Percentiles rank a stretch among this genome's conserved stretches.
phyloP scores from a whole-genome alignment of 2,329 filamentous ascomycete genomes.

The Neonectria hederae region DNA sequence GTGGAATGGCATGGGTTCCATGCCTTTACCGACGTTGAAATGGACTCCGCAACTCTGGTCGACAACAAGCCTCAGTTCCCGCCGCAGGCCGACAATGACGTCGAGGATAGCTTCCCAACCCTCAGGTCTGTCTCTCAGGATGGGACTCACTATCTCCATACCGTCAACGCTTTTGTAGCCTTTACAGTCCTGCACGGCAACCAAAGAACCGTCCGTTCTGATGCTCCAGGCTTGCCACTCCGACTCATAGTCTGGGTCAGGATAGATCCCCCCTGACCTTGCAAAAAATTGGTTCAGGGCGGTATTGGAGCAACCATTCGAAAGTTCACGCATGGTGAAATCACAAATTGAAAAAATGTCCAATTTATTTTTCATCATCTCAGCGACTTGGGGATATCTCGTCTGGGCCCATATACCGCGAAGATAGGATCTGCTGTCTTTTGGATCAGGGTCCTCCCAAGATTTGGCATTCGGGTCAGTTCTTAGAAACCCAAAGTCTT shows the following conservation, averaged over 20 bases:
- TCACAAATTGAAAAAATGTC: not conserved
- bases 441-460: conserved; percentile 6
- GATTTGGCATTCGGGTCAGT: not conserved
- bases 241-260: not conserved
- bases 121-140: conserved; percentile 21
- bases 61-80: conserved; percentile 21
- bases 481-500: not conserved
- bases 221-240: conserved; percentile 29
- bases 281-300: conserved; percentile 12
- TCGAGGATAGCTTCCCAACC: conserved; percentile 31
- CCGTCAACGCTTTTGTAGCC: conserved; percentile 18
- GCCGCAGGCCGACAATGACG: conserved; percentile 25
- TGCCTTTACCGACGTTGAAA: conserved; percentile 31
- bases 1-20: conserved; percentile 9
- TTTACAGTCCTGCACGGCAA: not conserved
- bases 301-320: not conserved
- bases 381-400: not conserved
- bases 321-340: not conserved
- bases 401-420: not conserved
- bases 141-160: conserved; percentile 28
- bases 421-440: conserved; percentile 13
- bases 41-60: conserved; percentile 27
- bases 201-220: conserved; percentile 15
- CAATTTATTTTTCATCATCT: not conserved
- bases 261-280: not conserved